Percentiles rank a stretch among this genome's conserved stretches.
Evolutionary conservation across 1,284 basidiomycete species (phyloP).

Genomic region (Apiotrichum siamense): DNA sequence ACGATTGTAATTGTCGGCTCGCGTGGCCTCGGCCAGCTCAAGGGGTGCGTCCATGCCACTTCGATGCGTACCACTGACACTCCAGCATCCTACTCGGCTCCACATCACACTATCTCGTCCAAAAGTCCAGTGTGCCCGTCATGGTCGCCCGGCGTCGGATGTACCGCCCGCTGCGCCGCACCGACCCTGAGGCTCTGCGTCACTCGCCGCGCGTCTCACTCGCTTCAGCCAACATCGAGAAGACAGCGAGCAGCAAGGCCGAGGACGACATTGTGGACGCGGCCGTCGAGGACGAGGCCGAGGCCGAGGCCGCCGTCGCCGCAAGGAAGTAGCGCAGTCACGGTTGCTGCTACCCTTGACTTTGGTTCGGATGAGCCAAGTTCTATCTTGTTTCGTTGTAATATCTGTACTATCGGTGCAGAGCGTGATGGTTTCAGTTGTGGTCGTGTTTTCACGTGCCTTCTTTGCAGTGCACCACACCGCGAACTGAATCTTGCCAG

Average conservation of each 20-base stretch:
- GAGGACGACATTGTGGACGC: slow-evolving; percentile 47
- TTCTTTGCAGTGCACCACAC: no score
- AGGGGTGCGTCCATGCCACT: slow-evolving; percentile 58
- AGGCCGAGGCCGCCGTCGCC: no score
- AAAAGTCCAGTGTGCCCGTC: slow-evolving; percentile 83
- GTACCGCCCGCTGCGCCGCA: slow-evolving; percentile 59
- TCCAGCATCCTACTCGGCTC: slow-evolving; percentile 87
- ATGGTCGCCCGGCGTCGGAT: slow-evolving; percentile 83
- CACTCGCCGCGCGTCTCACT: slow-evolving; percentile 67
- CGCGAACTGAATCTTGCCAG: no score
- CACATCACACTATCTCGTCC: slow-evolving; percentile 93
- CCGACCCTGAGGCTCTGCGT: slow-evolving; percentile 46
- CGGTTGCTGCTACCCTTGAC: no score
- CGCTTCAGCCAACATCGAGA: slow-evolving; percentile 74
- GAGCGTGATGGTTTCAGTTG: no score
- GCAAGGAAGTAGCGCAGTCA: no score
- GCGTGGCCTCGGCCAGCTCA: slow-evolving; percentile 79
- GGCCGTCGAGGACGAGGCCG: slow-evolving; percentile 32
- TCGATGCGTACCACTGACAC: neutral
- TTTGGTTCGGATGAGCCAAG: no score
- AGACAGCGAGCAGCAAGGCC: slow-evolving; percentile 44
- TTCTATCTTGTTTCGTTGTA: no score
- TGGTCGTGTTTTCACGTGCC: no score
- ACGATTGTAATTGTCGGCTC: slow-evolving; percentile 94
- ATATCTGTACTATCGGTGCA: no score